These are phyloP conservation scores for Polyplosphaeria fusca DNA, from an alignment of 495 filamentous ascomycete genomes.

Conservation along the genomic window DNA sequence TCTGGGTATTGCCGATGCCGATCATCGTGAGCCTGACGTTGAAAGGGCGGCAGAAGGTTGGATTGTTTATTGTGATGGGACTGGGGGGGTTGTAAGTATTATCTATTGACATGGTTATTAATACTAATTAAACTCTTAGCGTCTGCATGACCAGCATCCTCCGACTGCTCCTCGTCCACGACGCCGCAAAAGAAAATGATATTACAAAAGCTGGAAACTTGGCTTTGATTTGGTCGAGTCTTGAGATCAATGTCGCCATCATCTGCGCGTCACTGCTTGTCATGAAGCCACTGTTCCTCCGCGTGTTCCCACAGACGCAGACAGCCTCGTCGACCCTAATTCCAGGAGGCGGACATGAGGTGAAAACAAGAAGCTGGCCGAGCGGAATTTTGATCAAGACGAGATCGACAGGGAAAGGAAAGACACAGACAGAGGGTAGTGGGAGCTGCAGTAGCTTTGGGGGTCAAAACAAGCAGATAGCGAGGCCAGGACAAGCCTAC, in stretches of 20 bases:
- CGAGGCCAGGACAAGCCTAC: too few relatives aligned
- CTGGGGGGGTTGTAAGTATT: conserved; percentile 49
- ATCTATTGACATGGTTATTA: neutral
- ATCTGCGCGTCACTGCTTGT: conserved; percentile 42
- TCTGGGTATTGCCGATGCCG: conserved; percentile 39
- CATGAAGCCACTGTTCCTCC: conserved; percentile 37
- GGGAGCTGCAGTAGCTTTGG: too few relatives aligned
- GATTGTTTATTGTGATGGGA: conserved; percentile 53
- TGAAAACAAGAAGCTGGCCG: too few relatives aligned
- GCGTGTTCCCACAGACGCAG: conserved; percentile 39
- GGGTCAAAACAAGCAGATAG: too few relatives aligned
- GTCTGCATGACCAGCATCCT: conserved; percentile 37
- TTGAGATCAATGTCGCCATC: conserved; percentile 43
- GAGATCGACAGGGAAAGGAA: too few relatives aligned
- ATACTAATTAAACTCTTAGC: conserved; percentile 7
- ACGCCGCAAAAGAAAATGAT: conserved; percentile 2
- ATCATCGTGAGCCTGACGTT: conserved; percentile 32
- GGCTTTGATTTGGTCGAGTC: conserved; percentile 38
- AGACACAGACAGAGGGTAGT: too few relatives aligned
- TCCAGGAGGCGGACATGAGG: too few relatives aligned
- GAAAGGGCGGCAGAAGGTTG: conserved; percentile 45
- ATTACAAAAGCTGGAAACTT: conserved; percentile 29
- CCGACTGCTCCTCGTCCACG: conserved; percentile 11
- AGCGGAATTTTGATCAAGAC: too few relatives aligned
- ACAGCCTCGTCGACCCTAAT: too few relatives aligned